Conservation (phyloP, 768 basidiomycete species). For the Suillus fuscotomentosus region DNA sequence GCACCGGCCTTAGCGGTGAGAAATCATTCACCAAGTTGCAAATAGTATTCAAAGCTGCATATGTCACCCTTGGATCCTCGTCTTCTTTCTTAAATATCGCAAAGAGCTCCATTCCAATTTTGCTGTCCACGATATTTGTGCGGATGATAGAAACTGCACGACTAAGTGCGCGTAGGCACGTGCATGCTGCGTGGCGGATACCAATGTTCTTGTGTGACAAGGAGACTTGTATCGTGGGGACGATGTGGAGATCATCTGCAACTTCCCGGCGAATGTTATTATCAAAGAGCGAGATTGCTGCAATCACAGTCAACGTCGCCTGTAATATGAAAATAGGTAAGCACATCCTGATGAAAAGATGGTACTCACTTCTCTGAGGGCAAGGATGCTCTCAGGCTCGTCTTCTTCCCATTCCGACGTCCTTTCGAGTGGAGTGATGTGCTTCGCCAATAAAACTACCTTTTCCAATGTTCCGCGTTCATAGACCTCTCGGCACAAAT, state of each 20-base stretch:
- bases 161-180: conserved; percentile 77
- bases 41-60: conserved; percentile 69
- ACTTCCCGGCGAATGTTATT: conserved; percentile 71
- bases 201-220: conserved; percentile 65
- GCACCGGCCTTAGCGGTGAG: conserved; percentile 72
- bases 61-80: conserved; percentile 69
- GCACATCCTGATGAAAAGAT: background rate
- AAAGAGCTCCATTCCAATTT: conserved; percentile 72
- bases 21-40: conserved; percentile 89
- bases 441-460: conserved; percentile 49
- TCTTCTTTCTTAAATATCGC: conserved; percentile 52
- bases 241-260: conserved; percentile 54
- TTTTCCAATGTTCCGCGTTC: conserved; percentile 66
- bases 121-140: conserved; percentile 83
- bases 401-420: conserved; percentile 62
- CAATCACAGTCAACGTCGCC: conserved; percentile 74
- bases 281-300: conserved; percentile 68
- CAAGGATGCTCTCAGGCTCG: conserved; percentile 54
- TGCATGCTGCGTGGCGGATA: conserved; percentile 84
- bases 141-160: conserved; percentile 78
- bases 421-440: conserved; percentile 50
- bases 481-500: conserved; percentile 63
- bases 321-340: conserved; percentile 24
- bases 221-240: conserved; percentile 52
- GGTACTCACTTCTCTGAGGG: conserved; percentile 60